Evolutionary conservation across 202 grass and related monocot species (phyloP).

Genomic region (Bolboschoenoplectus hybrid): DNA sequence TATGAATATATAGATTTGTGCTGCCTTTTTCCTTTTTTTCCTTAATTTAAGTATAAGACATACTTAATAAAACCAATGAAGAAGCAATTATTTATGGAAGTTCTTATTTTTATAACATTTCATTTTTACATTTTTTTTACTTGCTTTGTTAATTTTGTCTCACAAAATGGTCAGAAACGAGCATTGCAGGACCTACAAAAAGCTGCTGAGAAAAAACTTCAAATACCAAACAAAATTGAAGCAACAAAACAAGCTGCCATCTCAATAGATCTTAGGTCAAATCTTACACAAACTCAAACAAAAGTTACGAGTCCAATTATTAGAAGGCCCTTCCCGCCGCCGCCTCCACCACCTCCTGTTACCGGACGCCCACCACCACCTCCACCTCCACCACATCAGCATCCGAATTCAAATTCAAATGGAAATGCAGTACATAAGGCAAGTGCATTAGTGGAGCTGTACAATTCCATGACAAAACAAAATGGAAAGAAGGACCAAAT

Average conservation of each 20-base stretch:
- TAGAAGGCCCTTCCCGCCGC: conserved; percentile 35
- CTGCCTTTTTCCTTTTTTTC: neutral
- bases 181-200: conserved; percentile 15
- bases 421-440: conserved; percentile 57
- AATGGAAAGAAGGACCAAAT: conserved; percentile 47
- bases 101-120: neutral
- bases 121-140: neutral
- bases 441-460: conserved; percentile 64
- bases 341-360: conserved; percentile 37
- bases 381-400: conserved; percentile 28
- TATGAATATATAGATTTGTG: conserved; percentile 7
- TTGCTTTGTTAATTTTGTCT: neutral
- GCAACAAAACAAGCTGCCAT: conserved; percentile 15
- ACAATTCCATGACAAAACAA: conserved; percentile 70
- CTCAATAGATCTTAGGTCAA: neutral
- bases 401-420: conserved; percentile 28
- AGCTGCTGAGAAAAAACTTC: conserved; percentile 1
- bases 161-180: conserved; percentile 14
- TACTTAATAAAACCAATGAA: neutral
- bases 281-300: conserved; percentile 27
- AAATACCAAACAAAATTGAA: conserved; percentile 19
- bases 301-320: conserved; percentile 14
- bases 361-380: conserved; percentile 4
- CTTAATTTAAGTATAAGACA: neutral
- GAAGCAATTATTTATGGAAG: neutral